Evolutionary conservation across 2,329 filamentous ascomycete genomes (phyloP).

Genomic region (Aspergillus neoniger): DNA sequence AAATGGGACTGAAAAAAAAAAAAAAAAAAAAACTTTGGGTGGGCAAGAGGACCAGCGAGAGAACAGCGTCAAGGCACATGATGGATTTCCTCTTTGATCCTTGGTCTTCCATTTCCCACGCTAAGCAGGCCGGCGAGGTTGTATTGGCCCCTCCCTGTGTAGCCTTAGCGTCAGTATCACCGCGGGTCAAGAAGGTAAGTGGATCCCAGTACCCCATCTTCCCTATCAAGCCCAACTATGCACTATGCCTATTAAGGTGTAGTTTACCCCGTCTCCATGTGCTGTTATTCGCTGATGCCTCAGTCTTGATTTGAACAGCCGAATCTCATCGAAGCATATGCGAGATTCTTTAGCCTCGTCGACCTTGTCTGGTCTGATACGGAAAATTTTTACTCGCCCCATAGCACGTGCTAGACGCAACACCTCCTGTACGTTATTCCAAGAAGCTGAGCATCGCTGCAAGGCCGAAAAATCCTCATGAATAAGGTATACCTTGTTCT

Average conservation of each 20-base stretch:
- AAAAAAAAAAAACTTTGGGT: not conserved
- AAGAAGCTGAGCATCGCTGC: not conserved
- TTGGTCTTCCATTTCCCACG: conserved; percentile 1
- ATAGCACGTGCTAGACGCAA: not conserved
- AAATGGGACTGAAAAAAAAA: not conserved
- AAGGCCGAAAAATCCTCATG: not conserved
- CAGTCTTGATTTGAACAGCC: not conserved
- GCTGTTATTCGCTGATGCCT: not conserved
- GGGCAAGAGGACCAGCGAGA: not conserved
- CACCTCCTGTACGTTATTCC: not conserved
- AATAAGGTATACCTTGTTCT: no score
- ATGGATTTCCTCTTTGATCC: conserved; percentile 6
- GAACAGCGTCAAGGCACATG: conserved; percentile 2
- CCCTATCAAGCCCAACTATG: not conserved
- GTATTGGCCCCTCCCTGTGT: conserved; percentile 5
- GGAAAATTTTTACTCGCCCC: not conserved
- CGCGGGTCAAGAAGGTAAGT: conserved; percentile 2
- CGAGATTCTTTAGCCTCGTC: not conserved
- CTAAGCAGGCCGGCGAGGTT: not conserved
- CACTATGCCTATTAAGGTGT: not conserved
- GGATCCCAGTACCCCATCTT: conserved; percentile 6
- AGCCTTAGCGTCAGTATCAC: conserved; percentile 6
- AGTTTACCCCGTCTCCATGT: not conserved
- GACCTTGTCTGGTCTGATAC: not conserved
- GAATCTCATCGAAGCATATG: conserved; percentile 4